Conservation (phyloP, 495 filamentous ascomycete genomes). For the Letharia lupina region DNA sequence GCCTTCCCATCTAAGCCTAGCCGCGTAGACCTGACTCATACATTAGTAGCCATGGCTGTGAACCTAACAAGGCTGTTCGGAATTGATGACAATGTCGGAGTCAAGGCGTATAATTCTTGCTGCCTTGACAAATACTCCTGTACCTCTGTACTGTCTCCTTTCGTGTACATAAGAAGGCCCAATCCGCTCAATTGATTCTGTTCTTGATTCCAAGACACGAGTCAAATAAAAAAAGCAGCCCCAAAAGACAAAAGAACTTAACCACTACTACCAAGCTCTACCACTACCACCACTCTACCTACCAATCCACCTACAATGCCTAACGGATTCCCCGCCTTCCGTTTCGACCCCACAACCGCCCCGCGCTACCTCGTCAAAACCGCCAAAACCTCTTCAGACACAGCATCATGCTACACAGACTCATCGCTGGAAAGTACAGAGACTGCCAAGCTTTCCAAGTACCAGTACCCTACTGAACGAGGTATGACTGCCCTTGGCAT, state of each 20-base stretch:
- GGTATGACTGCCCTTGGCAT: background rate
- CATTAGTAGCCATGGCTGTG: background rate
- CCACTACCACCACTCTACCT: background rate
- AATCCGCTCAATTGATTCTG: constrained; percentile 5
- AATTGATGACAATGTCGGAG: background rate
- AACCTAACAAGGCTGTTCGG: background rate
- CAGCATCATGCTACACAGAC: constrained; percentile 3
- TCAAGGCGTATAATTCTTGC: background rate
- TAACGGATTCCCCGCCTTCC: constrained; percentile 16
- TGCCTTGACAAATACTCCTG: constrained; percentile 12
- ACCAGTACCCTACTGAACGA: constrained; percentile 14
- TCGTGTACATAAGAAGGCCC: constrained; percentile 2
- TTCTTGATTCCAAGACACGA: background rate
- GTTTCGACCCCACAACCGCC: constrained; percentile 9
- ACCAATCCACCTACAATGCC: constrained; percentile 13
- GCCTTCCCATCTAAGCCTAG: background rate
- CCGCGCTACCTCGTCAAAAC: constrained; percentile 7
- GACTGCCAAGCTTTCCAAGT: constrained; percentile 2
- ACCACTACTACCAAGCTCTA: background rate
- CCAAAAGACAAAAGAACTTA: background rate
- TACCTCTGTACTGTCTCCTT: background rate
- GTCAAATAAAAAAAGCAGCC: background rate
- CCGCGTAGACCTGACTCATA: constrained; percentile 3
- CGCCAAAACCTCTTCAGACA: constrained; percentile 1
- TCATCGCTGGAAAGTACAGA: background rate